phyloP scores from a whole-genome alignment of 176 grass and related monocot species.

The Tillandsia fasciculata region DNA sequence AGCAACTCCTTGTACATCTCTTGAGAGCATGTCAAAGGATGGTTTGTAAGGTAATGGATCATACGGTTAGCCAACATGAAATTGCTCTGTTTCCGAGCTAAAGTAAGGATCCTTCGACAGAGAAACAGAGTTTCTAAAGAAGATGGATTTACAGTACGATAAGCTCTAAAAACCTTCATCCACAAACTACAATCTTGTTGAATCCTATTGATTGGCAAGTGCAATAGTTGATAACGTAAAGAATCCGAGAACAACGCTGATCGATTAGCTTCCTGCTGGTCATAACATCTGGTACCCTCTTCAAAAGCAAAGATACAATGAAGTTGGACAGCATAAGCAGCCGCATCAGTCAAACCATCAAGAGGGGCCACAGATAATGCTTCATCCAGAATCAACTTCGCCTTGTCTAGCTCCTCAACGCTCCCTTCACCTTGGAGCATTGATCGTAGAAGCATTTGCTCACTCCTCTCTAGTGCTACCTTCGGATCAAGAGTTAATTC shows the following conservation, averaged over 20 bases:
- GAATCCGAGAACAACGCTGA: slow-evolving; percentile 38
- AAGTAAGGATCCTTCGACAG: slow-evolving; percentile 60
- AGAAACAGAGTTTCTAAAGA: slow-evolving; percentile 66
- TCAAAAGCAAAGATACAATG: slow-evolving; percentile 82
- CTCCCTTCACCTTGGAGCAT: slow-evolving; percentile 66
- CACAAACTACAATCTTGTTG: slow-evolving; percentile 89
- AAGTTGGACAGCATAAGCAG: slow-evolving; percentile 64
- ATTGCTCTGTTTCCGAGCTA: slow-evolving; percentile 82
- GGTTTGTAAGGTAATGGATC: slow-evolving; percentile 60
- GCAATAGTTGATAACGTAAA: slow-evolving; percentile 43
- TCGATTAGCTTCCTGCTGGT: slow-evolving; percentile 37
- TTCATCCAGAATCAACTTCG: slow-evolving; percentile 82
- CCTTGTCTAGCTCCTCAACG: slow-evolving; percentile 55
- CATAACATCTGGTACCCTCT: slow-evolving; percentile 41
- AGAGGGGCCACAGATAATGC: slow-evolving; percentile 71
- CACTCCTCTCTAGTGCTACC: slow-evolving; percentile 88
- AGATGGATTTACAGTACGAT: slow-evolving; percentile 48
- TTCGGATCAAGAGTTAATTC: slow-evolving; percentile 88
- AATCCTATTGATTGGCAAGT: slow-evolving; percentile 34
- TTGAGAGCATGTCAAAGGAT: slow-evolving; percentile 39
- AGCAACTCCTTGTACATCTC: slow-evolving; percentile 48
- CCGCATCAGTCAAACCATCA: slow-evolving; percentile 63
- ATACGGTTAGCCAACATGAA: slow-evolving; percentile 80
- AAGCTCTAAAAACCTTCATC: slow-evolving; percentile 83
- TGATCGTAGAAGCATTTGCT: slow-evolving; percentile 79